A percentile compares a stretch with the other conserved stretches of the same genome.
Conservation (phyloP, 139 green algal genomes). For the Volvox reticuliferus region DNA sequence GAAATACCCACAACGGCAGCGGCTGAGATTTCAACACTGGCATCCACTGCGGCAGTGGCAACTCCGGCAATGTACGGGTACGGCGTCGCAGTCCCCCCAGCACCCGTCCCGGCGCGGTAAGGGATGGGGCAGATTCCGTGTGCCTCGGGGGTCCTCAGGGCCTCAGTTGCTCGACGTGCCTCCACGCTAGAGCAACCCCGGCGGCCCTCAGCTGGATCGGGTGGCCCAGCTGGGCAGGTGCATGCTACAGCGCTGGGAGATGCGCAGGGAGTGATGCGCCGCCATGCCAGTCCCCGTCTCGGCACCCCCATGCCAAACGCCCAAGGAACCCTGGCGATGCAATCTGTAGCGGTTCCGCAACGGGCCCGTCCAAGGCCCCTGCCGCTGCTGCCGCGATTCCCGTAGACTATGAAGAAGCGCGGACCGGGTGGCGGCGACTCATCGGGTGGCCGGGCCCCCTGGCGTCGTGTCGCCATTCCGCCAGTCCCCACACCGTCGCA, state of each 20-base stretch:
- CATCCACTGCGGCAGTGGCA: background rate
- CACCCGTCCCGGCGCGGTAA: too few species aligned
- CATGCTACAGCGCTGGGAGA: constrained; percentile 32
- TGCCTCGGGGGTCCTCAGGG: background rate
- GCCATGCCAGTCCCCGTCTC: background rate
- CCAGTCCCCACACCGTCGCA: background rate
- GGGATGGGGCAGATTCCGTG: too few species aligned
- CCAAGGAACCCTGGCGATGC: too few species aligned
- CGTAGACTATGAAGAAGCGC: background rate
- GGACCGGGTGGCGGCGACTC: background rate
- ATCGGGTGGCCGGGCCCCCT: background rate
- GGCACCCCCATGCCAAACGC: too few species aligned
- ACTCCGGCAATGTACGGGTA: too few species aligned
- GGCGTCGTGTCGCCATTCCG: background rate
- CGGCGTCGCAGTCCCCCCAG: too few species aligned
- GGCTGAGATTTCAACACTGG: background rate
- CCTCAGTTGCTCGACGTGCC: too few species aligned
- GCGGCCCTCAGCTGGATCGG: background rate
- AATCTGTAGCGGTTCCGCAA: too few species aligned
- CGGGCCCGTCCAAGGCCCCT: too few species aligned
- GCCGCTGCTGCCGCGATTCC: background rate
- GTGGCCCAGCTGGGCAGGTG: background rate
- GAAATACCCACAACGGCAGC: background rate
- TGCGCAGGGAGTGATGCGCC: too few species aligned
- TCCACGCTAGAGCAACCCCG: too few species aligned